A percentile compares a stretch with the other conserved stretches of the same genome.
Conservation (phyloP, 169 alveolate genomes). For the Babesia divergens region DNA sequence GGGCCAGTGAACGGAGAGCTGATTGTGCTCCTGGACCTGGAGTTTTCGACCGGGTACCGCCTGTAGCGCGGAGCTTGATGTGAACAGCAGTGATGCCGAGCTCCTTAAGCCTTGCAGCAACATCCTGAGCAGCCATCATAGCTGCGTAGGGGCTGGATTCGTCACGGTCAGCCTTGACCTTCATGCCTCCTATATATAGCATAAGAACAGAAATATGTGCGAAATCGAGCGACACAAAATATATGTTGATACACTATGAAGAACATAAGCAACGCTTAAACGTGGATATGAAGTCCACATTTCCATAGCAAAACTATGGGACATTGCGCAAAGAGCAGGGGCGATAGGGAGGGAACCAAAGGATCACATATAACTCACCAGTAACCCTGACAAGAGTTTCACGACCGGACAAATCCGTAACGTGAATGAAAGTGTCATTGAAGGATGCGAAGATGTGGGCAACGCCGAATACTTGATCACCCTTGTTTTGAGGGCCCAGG, state of each 20-base stretch:
- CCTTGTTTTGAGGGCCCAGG: slow-evolving; percentile 85
- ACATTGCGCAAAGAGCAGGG: background rate
- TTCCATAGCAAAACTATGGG: background rate
- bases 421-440: slow-evolving; percentile 99
- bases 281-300: background rate
- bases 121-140: slow-evolving; percentile 99
- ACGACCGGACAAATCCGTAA: slow-evolving; percentile 98
- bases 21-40: slow-evolving; percentile 99
- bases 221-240: background rate
- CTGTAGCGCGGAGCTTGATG: slow-evolving; percentile 97
- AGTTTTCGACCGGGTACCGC: slow-evolving; percentile 95
- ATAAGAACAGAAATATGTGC: background rate
- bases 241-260: background rate
- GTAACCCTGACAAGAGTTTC: slow-evolving; percentile 99
- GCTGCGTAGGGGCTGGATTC: slow-evolving; percentile 99
- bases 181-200: slow-evolving; percentile 93
- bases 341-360: background rate
- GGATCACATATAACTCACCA: slow-evolving; percentile 62
- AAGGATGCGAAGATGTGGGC: slow-evolving; percentile 98
- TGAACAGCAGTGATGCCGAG: slow-evolving; percentile 98
- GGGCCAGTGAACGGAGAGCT: slow-evolving; percentile 99
- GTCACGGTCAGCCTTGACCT: slow-evolving; percentile 99
- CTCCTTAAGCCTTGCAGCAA: slow-evolving; percentile 93
- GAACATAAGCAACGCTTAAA: background rate
- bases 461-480: slow-evolving; percentile 95